Evolutionary conservation across 2,329 filamentous ascomycete genomes (phyloP), one percentile per base, ranked within the genome.

Genomic region (Pseudogymnoascus pannorum): DNA sequence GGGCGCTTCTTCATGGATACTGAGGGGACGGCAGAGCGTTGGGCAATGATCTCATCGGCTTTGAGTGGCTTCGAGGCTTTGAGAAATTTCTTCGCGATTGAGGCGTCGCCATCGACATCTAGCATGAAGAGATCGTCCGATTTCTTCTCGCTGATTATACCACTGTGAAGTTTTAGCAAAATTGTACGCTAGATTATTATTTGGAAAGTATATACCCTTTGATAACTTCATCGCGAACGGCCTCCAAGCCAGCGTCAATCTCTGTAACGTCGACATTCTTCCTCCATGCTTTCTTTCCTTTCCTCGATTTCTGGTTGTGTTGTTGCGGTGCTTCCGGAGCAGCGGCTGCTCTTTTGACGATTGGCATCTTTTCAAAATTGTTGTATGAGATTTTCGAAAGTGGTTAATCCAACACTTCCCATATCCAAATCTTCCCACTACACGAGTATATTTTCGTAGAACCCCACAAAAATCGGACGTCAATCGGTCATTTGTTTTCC

Each of bases 231-330:
- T 95, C 88, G 70, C 94, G 91, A 67, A 95, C 79, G 70, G 89
- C 82, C 65, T 92, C 87, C 33, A 99, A 83, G 64, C 94, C 94
- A 60, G 88, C 78, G 69, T 93, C 83, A 24, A 99, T 84, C 65
- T 96, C 87, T 26, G 90, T 88, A 64, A 97, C 84, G 76, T 99
- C 91, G 75, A 99, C 91, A 77, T 99, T 96, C 75, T 97, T 99
- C 72, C 94, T 85, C 94, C 94, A 99, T 31, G 94, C 93, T 78
- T 96, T 97, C 77, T 97, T 97, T 69, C 95, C 94, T 75, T 99
- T 99, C 72, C 94, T 84, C 4, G 93, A 97, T 24, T 92, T 85
- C 75, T 99, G 94, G 66, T 85, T 92, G 76, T 88, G 86, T 67
- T 95, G 91, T 65, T 87, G 85, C 9, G 92, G 92, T 16, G 90